Percentiles rank a stretch among this genome's conserved stretches.
Conservation (phyloP, 495 filamentous ascomycete species). For the Rostrohypoxylon terebratum region DNA sequence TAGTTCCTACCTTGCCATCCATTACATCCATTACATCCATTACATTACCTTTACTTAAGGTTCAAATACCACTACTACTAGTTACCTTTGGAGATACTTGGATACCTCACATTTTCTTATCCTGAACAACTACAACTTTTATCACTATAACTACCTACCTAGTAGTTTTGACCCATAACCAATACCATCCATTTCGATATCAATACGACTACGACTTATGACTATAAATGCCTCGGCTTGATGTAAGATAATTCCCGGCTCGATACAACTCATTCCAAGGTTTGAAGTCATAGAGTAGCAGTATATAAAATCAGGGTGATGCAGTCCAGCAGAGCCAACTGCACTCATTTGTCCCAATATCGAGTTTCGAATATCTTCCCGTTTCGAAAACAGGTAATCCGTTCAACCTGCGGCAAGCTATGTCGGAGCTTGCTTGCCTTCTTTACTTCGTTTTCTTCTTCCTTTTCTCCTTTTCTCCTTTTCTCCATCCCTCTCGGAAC, state of each 20-base stretch:
- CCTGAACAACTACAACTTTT: not conserved
- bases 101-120: not conserved
- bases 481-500: constrained; percentile 11
- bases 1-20: not conserved
- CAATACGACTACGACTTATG: not conserved
- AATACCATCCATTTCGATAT: not conserved
- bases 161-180: not conserved
- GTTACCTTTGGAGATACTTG: constrained; percentile 7
- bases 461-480: not conserved
- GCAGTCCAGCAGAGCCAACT: constrained; percentile 20
- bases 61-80: constrained; percentile 1
- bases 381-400: constrained; percentile 18
- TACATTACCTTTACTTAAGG: not conserved
- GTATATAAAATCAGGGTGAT: constrained; percentile 29
- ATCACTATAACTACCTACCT: not conserved
- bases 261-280: constrained; percentile 15
- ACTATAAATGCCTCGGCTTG: constrained; percentile 6
- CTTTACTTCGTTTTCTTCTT: constrained; percentile 15
- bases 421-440: constrained; percentile 17
- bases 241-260: constrained; percentile 16
- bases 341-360: constrained; percentile 8
- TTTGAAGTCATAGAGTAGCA: constrained; percentile 30
- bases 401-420: constrained; percentile 18
- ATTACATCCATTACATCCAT: not conserved
- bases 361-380: not conserved